phyloP scores from a whole-genome alignment of 1,284 basidiomycete genomes.

The Microbotryum silenes-acaulis region DNA sequence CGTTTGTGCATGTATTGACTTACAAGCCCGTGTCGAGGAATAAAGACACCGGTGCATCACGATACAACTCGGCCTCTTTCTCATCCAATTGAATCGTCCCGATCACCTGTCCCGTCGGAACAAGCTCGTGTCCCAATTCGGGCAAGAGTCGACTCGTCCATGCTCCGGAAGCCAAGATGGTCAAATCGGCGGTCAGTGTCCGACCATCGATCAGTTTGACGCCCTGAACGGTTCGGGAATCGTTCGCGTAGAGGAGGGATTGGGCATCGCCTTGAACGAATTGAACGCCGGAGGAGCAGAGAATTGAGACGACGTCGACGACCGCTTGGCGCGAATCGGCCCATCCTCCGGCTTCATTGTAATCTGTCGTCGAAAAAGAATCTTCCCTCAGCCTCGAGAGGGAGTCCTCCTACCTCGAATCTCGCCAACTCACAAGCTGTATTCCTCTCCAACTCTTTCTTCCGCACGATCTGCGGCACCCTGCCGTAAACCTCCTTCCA shows the following conservation, averaged over 20 bases:
- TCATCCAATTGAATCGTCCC: slow-evolving; percentile 14
- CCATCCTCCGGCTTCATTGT: slow-evolving; percentile 24
- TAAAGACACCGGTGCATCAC: slow-evolving; percentile 18
- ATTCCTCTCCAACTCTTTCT: slow-evolving; percentile 1
- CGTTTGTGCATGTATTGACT: not conserved
- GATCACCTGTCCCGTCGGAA: slow-evolving; percentile 27
- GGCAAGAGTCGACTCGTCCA: slow-evolving; percentile 26
- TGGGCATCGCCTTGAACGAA: slow-evolving; percentile 17
- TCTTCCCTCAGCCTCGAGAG: not conserved
- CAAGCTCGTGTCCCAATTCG: slow-evolving; percentile 11
- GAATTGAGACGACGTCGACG: slow-evolving; percentile 7
- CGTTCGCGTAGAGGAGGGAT: slow-evolving; percentile 4
- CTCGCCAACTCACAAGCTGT: slow-evolving; percentile 7
- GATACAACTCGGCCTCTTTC: slow-evolving; percentile 14
- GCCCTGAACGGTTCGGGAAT: slow-evolving; percentile 7
- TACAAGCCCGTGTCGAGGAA: slow-evolving; percentile 26
- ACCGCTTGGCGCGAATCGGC: slow-evolving; percentile 24
- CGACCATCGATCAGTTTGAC: slow-evolving; percentile 6
- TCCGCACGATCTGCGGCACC: not conserved
- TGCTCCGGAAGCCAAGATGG: slow-evolving; percentile 12
- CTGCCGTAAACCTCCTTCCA: slow-evolving; percentile 11
- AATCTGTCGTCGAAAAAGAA: slow-evolving; percentile 3
- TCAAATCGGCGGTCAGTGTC: slow-evolving; percentile 12
- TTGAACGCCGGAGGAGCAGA: slow-evolving; percentile 11
- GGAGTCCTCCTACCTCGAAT: too few species aligned